These are phyloP conservation scores for Multifurca ochricompacta DNA, from an alignment of 768 basidiomycete species.

Conservation along the genomic window DNA sequence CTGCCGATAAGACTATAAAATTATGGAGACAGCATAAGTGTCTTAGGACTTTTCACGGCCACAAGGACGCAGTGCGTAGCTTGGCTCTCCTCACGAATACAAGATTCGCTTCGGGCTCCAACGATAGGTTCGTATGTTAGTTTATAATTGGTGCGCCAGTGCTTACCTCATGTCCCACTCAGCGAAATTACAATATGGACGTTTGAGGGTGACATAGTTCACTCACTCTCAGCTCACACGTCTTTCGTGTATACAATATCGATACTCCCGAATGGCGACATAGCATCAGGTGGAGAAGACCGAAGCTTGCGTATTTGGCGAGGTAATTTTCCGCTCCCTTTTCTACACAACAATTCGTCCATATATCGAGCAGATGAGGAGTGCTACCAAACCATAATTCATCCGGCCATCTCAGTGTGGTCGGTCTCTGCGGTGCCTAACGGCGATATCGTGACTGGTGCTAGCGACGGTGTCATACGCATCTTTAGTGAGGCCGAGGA, in stretches of 20 bases:
- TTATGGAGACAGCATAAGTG: conserved; percentile 76
- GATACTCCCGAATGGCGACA: conserved; percentile 70
- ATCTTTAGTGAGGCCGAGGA: conserved; percentile 73
- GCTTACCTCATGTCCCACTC: background rate
- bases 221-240: conserved; percentile 86
- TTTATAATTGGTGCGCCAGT: conserved; percentile 4
- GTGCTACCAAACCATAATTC: conserved; percentile 79
- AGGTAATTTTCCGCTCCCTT: conserved; percentile 38
- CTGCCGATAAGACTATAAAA: conserved; percentile 92
- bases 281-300: conserved; percentile 92
- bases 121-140: conserved; percentile 62
- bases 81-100: conserved; percentile 74
- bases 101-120: conserved; percentile 92
- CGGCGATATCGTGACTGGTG: conserved; percentile 86
- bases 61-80: conserved; percentile 87
- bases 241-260: conserved; percentile 93
- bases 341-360: background rate
- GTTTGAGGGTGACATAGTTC: conserved; percentile 66
- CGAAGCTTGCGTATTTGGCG: conserved; percentile 88
- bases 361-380: conserved; percentile 57
- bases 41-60: conserved; percentile 72
- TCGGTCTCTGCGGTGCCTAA: conserved; percentile 80
- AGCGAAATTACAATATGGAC: conserved; percentile 95
- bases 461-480: conserved; percentile 81
- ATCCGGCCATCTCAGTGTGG: conserved; percentile 98